Evolutionary conservation across 2,329 filamentous ascomycete species (phyloP), one percentile per base, ranked within the genome.

Genomic region (Clonostachys sp.): DNA sequence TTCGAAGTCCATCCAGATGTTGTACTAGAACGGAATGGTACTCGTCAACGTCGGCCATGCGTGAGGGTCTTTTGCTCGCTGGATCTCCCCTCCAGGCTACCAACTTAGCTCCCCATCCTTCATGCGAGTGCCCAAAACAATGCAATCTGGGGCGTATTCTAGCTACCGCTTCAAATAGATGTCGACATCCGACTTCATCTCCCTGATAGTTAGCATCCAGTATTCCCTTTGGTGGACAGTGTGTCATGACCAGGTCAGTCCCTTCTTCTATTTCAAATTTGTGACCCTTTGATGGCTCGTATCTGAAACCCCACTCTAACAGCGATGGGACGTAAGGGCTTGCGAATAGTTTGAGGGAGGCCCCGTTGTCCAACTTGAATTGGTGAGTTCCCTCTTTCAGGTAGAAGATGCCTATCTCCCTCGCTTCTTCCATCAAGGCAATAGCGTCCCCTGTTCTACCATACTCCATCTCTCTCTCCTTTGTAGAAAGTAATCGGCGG

Each of bases 11-110:
- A 39, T 35, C 48, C 8, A 74, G 54, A 2, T 46, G 68, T 18
- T 67, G 63, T 1, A 80, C 50, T 0, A 69, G 41, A 1, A 46
- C 10, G 0, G 73, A 76, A 4, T 53, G 54, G 0, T 61, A 65
- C 41, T 80, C 70, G 45, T 80, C 70, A 18, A 79, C 74, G 42
- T 71, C 70, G 0, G 64, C 71, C 17, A 77, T 67, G 53, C 78
- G 70, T 0, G 70, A 71, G 5, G 70, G 68, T 0, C 34, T 45
- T 1, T 62, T 53, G 1, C 49, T 53, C 3, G 58, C 24, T 18
- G 36, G 12, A 12, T 39, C 24, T 5, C 40, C 33, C 30, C 68
- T 58, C 80, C 78, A 83, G 4, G 64, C 62, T 1, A 79, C 68
- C 3, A 75, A 18, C 48, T 71, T 75, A 0, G 71, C 63, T 7